Base-by-base conservation (phyloP, 2,329 filamentous ascomycete genomes). In the Aspergillus sp. region DNA sequence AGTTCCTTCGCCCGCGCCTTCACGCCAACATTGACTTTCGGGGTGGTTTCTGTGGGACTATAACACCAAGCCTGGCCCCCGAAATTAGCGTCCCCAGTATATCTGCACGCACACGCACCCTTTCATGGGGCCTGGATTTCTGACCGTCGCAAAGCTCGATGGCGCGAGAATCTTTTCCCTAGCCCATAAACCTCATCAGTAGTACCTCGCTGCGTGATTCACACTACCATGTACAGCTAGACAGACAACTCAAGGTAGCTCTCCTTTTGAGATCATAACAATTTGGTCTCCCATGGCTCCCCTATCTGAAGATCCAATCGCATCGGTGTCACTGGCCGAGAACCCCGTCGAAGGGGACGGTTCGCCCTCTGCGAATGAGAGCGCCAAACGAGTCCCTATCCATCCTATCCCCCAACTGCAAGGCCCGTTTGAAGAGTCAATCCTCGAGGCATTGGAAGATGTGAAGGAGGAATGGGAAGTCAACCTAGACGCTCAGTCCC, bases 361-460 rank as follows among this genome's bases (percentile, higher is more conserved):
- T 30, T 41, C 17, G 20, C 36, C 51, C 19, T 42, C 42, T 22
- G 48, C 47, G 20, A 32, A 49, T 54, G 44, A 44, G 38, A 38
- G 45, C 32, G 22, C 45, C 26, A 55, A 55, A 30, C 51, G 59
- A 5, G 60, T 65, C 11, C 72, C 73, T 10, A 49, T 60, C 14
- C 74, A 76, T 55, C 74, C 74, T 4, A 69, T 76, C 40, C 45
- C 65, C n/a, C 68, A 74, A 48, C 59, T 76, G 10, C 74, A 76
- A 56, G 72, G 72, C 4, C 71, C 74, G 0, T 76, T 76, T 53
- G 73, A 76, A 53, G 74, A 76, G 58, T 76, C 74, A 4, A 75
- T 76, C 47, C 40, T 68, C 14, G 74, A 76, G 55, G 66, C 73
- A 10, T 57, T 60, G 19, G 52, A 66, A 32, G 57, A 54, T 14